These are phyloP conservation scores for Allium sativum DNA, from an alignment of 106 monocot genomes.

Conservation along the genomic window DNA sequence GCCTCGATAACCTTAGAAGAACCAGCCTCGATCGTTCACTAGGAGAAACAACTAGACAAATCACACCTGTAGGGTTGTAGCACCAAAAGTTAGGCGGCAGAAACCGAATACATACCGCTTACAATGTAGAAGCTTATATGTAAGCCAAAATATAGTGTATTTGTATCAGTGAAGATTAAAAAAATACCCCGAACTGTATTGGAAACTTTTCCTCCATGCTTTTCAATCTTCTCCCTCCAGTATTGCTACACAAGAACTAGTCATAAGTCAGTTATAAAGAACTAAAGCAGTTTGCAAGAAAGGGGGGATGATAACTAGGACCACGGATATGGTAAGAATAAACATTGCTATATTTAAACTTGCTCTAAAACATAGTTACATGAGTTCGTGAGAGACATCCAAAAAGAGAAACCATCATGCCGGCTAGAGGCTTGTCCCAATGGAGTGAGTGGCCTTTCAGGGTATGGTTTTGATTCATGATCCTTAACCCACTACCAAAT, in stretches of 20 bases:
- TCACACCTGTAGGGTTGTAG: constrained; percentile 34
- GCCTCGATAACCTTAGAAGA: constrained; percentile 52
- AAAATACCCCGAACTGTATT: constrained; percentile 28
- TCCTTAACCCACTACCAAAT: constrained; percentile 2
- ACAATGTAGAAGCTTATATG: too few species aligned
- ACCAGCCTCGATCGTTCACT: constrained; percentile 55
- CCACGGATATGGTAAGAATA: not conserved
- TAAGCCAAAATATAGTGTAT: too few species aligned
- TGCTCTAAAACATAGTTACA: too few species aligned
- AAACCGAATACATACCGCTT: too few species aligned
- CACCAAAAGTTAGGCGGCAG: not conserved
- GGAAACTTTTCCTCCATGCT: constrained; percentile 57
- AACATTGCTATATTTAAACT: too few species aligned
- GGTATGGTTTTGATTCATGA: constrained; percentile 4
- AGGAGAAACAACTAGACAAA: constrained; percentile 51
- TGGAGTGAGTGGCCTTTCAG: constrained; percentile 13
- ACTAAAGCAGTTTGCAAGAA: not conserved
- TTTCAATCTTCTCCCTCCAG: constrained; percentile 62
- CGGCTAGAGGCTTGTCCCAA: constrained; percentile 33
- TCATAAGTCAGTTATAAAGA: too few species aligned
- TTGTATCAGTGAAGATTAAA: too few species aligned
- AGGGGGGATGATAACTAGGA: not conserved
- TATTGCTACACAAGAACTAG: constrained; percentile 17
- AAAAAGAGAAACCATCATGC: constrained; percentile 45
- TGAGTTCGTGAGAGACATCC: constrained; percentile 48